Percentiles rank a stretch among this genome's conserved stretches.
phyloP scores from a whole-genome alignment of 2,329 filamentous ascomycete genomes.

The Colletotrichum sp. region DNA sequence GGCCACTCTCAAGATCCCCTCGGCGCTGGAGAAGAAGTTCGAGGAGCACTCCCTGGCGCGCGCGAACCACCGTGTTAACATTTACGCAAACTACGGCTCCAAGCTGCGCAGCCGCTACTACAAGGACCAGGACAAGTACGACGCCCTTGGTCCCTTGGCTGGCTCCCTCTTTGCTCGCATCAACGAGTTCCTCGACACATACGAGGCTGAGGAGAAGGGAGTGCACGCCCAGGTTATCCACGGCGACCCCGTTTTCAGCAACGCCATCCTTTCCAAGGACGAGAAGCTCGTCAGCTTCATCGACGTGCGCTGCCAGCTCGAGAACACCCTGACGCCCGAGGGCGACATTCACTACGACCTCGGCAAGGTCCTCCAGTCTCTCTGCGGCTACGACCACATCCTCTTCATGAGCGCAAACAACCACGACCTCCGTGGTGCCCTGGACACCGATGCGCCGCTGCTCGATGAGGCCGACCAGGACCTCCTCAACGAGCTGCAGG shows the following conservation, averaged over 20 bases:
- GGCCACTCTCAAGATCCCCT: constrained; percentile 25
- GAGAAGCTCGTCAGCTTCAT: constrained; percentile 31
- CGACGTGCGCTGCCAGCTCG: constrained; percentile 33
- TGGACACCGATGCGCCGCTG: constrained; percentile 22
- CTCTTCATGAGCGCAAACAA: constrained; percentile 28
- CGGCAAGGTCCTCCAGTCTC: constrained; percentile 33
- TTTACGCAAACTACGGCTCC: constrained; percentile 30
- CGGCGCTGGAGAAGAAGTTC: constrained; percentile 26
- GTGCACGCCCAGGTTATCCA: constrained; percentile 30
- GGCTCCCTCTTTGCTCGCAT: constrained; percentile 28
- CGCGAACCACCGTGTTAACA: constrained; percentile 27
- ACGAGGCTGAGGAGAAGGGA: constrained; percentile 32
- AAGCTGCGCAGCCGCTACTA: constrained; percentile 28
- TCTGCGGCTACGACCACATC: constrained; percentile 34
- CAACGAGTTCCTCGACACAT: constrained; percentile 31
- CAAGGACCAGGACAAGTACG: constrained; percentile 25
- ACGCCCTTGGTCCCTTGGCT: constrained; percentile 27
- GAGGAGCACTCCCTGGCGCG: constrained; percentile 24
- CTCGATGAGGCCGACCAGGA: constrained; percentile 28
- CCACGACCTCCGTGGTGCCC: constrained; percentile 18
- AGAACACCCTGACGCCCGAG: constrained; percentile 28
- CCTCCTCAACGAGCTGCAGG: constrained; percentile 28
- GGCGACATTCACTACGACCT: constrained; percentile 35
- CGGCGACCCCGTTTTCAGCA: constrained; percentile 35
- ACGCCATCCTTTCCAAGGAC: constrained; percentile 31